Evolutionary conservation across 2,329 filamentous ascomycete species (phyloP).

Genomic region (Incumbomyces delicatus): DNA sequence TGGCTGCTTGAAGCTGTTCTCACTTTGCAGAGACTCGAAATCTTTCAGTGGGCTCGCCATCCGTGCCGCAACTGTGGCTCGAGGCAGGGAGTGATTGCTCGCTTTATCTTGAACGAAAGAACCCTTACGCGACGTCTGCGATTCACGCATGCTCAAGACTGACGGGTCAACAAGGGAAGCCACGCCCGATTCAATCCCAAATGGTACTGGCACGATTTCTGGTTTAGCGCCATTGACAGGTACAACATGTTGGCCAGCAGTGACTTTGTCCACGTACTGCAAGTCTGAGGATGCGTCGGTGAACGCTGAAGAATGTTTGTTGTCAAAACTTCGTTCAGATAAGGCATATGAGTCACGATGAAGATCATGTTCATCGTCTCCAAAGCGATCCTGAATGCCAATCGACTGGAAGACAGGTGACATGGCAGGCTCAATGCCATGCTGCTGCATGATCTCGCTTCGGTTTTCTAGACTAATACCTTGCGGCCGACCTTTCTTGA

Average conservation of each 20-base stretch:
- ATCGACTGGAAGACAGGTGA: slow-evolving; percentile 2
- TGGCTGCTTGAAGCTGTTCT: slow-evolving; percentile 12
- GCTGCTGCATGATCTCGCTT: slow-evolving; percentile 39
- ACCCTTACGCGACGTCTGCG: slow-evolving; percentile 29
- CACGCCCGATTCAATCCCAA: slow-evolving; percentile 77
- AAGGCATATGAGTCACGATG: slow-evolving; percentile 41
- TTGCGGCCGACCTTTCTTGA: slow-evolving; percentile 43
- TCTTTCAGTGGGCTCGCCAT: slow-evolving; percentile 36
- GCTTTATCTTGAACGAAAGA: slow-evolving; percentile 30
- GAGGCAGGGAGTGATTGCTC: slow-evolving; percentile 21
- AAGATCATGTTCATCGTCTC: slow-evolving; percentile 26
- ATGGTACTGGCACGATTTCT: slow-evolving; percentile 60
- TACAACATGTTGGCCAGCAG: slow-evolving; percentile 60
- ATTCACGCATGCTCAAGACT: slow-evolving; percentile 51
- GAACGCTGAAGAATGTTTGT: slow-evolving; percentile 38
- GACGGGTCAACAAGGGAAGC: slow-evolving; percentile 84
- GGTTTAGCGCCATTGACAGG: slow-evolving; percentile 63
- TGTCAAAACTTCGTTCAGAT: slow-evolving; percentile 47
- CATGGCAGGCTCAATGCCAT: slow-evolving; percentile 13
- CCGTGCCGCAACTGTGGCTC: not conserved
- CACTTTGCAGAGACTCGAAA: slow-evolving; percentile 27
- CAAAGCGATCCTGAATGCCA: slow-evolving; percentile 17
- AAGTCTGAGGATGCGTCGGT: slow-evolving; percentile 48
- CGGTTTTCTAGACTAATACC: slow-evolving; percentile 44
- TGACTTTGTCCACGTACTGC: slow-evolving; percentile 48